Evolutionary conservation across 1,284 basidiomycete species (phyloP), one percentile per base, ranked within the genome.

Genomic region (Kalmanozyma brasiliensis): DNA sequence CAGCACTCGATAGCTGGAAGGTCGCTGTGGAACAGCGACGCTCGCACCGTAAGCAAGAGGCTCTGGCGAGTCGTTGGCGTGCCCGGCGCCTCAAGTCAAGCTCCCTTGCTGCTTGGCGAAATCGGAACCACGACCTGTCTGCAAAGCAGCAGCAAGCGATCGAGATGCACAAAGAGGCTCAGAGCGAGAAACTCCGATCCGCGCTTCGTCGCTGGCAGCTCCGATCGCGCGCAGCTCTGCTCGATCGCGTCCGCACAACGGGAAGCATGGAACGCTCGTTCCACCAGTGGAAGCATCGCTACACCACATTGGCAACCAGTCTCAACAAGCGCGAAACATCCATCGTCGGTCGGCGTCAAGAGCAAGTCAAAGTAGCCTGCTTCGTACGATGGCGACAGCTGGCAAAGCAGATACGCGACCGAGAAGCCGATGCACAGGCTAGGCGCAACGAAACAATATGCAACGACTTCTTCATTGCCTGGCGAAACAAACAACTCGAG

Each of bases 21-120:
- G 14, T 32, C 6, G 52, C 60, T 1, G 20, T 52, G 1, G 53
- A 55, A 16, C 48, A 64, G 32, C 48, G 36, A 11, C 42, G 26
- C 2, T 8, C 32, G 6, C 48, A 22, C 2, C 40, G 51, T 22
- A 63, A 61, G 29, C 53, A 59, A 20, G 61, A 73, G 23, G 65
- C 66, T 8, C 33, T 76, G 10, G 67, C 74, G 4, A 35, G 43
- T 6, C 58, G 74, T 19, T 76, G 72, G 74, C 60, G 53, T 1
- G 16, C 35, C 14, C 52, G 74, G 8, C 26, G 58, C 11, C 13
- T 53, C 23, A 76, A 72, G 33, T n/a, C 58, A 55, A 7, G 46
- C 20, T 3, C 33, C 52, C 0, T 35, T 69, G 24, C 23, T 26
- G 1, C n/a, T 7, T 75, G 73, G 73, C 19, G 16, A 10, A 35